Percentiles rank a stretch among this genome's conserved stretches.
Evolutionary conservation across 2,329 filamentous ascomycete genomes (phyloP).

Genomic region (Nemania abortiva): DNA sequence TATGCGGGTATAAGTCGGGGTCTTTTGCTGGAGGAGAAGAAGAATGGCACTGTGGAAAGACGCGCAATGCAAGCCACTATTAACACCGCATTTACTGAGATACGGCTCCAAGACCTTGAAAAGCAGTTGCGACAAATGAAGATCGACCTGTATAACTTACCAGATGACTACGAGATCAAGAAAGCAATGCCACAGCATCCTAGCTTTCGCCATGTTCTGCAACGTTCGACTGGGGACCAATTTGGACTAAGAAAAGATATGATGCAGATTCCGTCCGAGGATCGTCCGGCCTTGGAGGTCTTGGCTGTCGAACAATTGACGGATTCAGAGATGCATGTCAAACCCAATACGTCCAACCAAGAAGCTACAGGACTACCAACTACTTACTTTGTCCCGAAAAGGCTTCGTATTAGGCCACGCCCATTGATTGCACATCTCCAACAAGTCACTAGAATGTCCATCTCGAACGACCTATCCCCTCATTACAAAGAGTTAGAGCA

Average conservation of each 20-base stretch:
- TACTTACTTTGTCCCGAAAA: slow-evolving; percentile 6
- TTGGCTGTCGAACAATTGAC: slow-evolving; percentile 12
- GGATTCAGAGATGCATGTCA: neutral
- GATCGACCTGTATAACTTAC: slow-evolving; percentile 23
- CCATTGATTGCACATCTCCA: slow-evolving; percentile 22
- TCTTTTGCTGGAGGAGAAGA: neutral
- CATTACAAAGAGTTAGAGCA: neutral
- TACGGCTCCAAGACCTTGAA: slow-evolving; percentile 22
- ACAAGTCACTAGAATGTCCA: slow-evolving; percentile 9
- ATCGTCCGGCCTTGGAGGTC: slow-evolving; percentile 17
- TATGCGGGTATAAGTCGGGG: fast-evolving
- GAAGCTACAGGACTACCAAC: neutral
- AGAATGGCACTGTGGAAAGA: neutral
- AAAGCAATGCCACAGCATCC: neutral
- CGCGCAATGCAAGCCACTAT: slow-evolving; percentile 23
- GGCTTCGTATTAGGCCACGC: slow-evolving; percentile 26
- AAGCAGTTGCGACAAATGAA: slow-evolving; percentile 19
- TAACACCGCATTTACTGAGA: slow-evolving; percentile 17
- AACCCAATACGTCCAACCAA: neutral
- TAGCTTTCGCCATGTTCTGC: slow-evolving; percentile 3
- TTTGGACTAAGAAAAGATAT: slow-evolving; percentile 6
- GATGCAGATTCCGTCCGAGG: slow-evolving; percentile 3
- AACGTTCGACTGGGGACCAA: slow-evolving; percentile 12
- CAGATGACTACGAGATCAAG: neutral
- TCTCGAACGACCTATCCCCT: neutral